Evolutionary conservation across 1,139 yeast species (phyloP).

Genomic region (Scheffersomyces stambukii): DNA sequence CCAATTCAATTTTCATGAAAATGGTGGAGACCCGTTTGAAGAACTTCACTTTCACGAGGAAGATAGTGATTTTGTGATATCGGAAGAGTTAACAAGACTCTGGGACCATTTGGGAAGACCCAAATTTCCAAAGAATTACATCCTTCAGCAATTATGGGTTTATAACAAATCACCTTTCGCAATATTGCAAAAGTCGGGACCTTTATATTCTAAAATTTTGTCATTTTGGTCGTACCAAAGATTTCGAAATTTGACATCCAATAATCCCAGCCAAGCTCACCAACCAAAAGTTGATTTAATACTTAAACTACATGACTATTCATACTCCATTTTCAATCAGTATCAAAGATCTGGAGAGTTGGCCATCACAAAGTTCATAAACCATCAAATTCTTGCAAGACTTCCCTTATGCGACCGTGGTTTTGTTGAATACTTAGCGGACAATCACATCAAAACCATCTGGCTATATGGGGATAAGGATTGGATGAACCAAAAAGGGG

Average conservation of each 20-base stretch:
- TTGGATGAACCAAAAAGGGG: conserved; percentile 45
- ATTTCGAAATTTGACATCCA: conserved; percentile 28
- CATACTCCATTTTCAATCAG: conserved; percentile 42
- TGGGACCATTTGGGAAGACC: conserved; percentile 40
- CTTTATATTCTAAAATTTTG: conserved; percentile 37
- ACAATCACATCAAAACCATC: conserved; percentile 21
- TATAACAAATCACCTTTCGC: conserved; percentile 40
- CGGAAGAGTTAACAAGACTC: conserved; percentile 24
- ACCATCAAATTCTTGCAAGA: conserved; percentile 36
- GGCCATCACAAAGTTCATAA: conserved; percentile 40
- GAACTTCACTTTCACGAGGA: conserved; percentile 20
- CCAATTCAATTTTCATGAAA: conserved; percentile 31
- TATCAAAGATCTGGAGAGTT: conserved; percentile 44
- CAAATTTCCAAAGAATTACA: conserved; percentile 32
- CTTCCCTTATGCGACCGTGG: conserved; percentile 43
- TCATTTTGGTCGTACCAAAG: conserved; percentile 43
- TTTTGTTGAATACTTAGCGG: conserved; percentile 24
- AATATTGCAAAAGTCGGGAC: conserved; percentile 34
- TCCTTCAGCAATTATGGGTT: conserved; percentile 35
- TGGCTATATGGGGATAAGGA: conserved; percentile 44
- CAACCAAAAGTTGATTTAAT: conserved; percentile 17
- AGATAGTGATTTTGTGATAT: conserved; percentile 13
- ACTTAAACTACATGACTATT: conserved; percentile 38
- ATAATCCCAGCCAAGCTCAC: neutral
- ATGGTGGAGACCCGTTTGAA: conserved; percentile 21